Evolutionary conservation across 768 basidiomycete species (phyloP).

Genomic region (Hydnum rufescens): DNA sequence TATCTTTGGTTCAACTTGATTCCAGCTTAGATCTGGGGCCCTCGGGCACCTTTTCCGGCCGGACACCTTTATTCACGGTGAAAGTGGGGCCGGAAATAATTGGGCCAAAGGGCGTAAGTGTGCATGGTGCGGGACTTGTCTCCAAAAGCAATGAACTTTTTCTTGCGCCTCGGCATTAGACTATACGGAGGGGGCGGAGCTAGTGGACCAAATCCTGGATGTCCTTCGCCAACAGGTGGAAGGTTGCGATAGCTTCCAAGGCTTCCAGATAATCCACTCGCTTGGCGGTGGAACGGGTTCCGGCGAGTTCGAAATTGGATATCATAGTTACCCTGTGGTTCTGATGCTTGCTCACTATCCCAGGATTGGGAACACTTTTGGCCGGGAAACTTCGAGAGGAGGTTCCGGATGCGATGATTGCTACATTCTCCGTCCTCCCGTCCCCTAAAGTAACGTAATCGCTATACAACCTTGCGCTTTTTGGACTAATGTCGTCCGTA

Average conservation of each 20-base stretch:
- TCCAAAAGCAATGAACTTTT: background rate
- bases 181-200: conserved; percentile 50
- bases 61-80: conserved; percentile 57
- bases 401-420: conserved; percentile 25
- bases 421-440: conserved; percentile 35
- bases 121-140: conserved; percentile 20
- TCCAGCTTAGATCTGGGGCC: conserved; percentile 24
- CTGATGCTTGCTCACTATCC: background rate
- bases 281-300: conserved; percentile 85
- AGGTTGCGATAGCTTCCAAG: conserved; percentile 68
- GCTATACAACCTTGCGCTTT: conserved; percentile 10
- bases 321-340: background rate
- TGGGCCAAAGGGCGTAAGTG: conserved; percentile 97
- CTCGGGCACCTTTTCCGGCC: conserved; percentile 68
- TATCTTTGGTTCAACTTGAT: background rate
- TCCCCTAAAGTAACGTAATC: conserved; percentile 29
- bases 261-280: conserved; percentile 76
- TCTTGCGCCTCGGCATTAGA: background rate
- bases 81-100: conserved; percentile 66
- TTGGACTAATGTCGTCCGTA: conserved; percentile 8
- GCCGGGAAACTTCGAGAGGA: conserved; percentile 13
- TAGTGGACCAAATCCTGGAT: conserved; percentile 39
- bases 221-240: conserved; percentile 66
- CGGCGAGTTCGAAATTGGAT: conserved; percentile 26
- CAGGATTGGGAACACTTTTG: background rate